phyloP scores from a whole-genome alignment of 768 basidiomycete species.

The Pholiota conissans region DNA sequence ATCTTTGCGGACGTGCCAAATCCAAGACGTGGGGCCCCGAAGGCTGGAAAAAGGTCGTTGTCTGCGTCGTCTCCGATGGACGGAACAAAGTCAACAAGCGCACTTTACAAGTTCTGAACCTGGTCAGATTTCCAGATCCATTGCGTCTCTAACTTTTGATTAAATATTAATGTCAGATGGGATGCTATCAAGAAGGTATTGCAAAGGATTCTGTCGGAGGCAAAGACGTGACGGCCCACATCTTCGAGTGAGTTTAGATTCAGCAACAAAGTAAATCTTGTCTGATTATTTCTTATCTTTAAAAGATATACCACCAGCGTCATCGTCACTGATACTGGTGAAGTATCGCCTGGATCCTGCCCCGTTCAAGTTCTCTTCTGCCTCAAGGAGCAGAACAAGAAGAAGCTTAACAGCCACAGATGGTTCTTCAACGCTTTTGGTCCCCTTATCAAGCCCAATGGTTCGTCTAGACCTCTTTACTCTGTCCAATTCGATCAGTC shows the following conservation, averaged over 20 bases:
- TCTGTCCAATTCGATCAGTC: slow-evolving; percentile 2
- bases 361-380: slow-evolving; percentile 90
- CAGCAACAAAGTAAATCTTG: background rate
- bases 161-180: slow-evolving; percentile 53
- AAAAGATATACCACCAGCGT: slow-evolving; percentile 75
- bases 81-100: slow-evolving; percentile 87
- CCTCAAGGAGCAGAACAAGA: slow-evolving; percentile 95
- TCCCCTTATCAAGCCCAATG: slow-evolving; percentile 83
- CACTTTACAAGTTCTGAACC: slow-evolving; percentile 84
- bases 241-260: slow-evolving; percentile 68
- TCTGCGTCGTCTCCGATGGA: slow-evolving; percentile 85
- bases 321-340: slow-evolving; percentile 75
- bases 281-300: background rate
- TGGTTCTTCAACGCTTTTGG: slow-evolving; percentile 99
- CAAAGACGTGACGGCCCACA: slow-evolving; percentile 91
- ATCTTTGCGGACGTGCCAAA: slow-evolving; percentile 66
- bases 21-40: slow-evolving; percentile 87
- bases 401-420: slow-evolving; percentile 93
- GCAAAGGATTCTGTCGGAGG: slow-evolving; percentile 87
- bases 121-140: slow-evolving; percentile 45
- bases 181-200: slow-evolving; percentile 86
- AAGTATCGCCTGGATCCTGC: slow-evolving; percentile 73
- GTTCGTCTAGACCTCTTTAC: slow-evolving; percentile 43
- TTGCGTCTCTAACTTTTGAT: background rate
- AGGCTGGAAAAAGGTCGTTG: slow-evolving; percentile 90